Evolutionary conservation across 306 rosid genomes (phyloP).

Genomic region (Dalbergia cultrata): DNA sequence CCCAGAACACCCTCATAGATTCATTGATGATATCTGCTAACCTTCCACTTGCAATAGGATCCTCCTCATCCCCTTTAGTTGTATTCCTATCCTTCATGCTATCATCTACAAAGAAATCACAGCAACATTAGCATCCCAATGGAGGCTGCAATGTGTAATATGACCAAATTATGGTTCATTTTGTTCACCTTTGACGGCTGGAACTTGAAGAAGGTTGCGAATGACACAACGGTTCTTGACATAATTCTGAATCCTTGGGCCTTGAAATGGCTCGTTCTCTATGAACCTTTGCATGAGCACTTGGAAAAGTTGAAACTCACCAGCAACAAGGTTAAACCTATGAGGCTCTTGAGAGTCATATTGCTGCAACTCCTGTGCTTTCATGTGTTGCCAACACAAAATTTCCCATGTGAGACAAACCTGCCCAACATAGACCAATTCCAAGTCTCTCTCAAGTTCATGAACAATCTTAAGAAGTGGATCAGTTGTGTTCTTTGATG

Average conservation of each 20-base stretch:
- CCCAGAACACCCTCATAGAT: slow-evolving; percentile 74
- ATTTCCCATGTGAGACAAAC: slow-evolving; percentile 97
- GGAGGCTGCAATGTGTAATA: not conserved
- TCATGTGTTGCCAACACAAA: slow-evolving; percentile 84
- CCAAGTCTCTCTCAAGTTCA: slow-evolving; percentile 78
- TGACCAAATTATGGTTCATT: not conserved
- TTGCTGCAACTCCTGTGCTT: slow-evolving; percentile 69
- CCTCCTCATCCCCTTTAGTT: slow-evolving; percentile 51
- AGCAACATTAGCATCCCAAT: not conserved
- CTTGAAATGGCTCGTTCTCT: slow-evolving; percentile 85
- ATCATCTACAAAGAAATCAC: slow-evolving; percentile 61
- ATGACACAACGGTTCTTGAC: slow-evolving; percentile 76
- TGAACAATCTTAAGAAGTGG: slow-evolving; percentile 60
- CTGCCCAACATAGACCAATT: slow-evolving; percentile 91
- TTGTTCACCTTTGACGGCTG: slow-evolving; percentile 70
- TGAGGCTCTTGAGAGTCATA: slow-evolving; percentile 46
- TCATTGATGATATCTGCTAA: slow-evolving; percentile 67
- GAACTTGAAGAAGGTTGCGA: slow-evolving; percentile 82
- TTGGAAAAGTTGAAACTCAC: slow-evolving; percentile 83
- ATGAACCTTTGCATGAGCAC: slow-evolving; percentile 78
- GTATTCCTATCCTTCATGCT: slow-evolving; percentile 47
- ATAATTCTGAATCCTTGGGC: slow-evolving; percentile 77
- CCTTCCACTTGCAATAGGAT: slow-evolving; percentile 51
- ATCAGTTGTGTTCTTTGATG: slow-evolving; percentile 53
- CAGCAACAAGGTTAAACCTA: slow-evolving; percentile 73